phyloP scores from a whole-genome alignment of 148 eudicot species.

The Camellia japonica region DNA sequence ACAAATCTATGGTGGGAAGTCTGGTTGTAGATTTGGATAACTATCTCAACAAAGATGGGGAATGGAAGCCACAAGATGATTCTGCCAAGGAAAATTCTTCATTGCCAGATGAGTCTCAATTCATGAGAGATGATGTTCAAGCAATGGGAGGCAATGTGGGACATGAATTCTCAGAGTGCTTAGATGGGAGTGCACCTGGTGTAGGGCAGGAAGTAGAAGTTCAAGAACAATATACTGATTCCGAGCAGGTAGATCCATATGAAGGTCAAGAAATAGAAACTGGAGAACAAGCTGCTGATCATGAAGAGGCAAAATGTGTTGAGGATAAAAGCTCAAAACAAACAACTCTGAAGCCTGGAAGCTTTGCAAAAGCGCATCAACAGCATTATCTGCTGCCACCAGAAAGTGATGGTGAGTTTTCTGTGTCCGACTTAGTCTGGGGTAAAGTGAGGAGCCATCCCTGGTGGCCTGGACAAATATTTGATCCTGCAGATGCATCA shows the following conservation, averaged over 20 bases:
- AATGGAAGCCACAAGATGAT: conserved; percentile 14
- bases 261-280: conserved; percentile 30
- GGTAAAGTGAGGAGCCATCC: conserved; percentile 94
- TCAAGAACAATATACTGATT: conserved; percentile 18
- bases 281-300: conserved; percentile 14
- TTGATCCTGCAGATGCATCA: conserved; percentile 75
- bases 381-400: conserved; percentile 54
- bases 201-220: conserved; percentile 19
- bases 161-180: conserved; percentile 16
- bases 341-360: conserved; percentile 26
- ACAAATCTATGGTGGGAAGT: conserved; percentile 12
- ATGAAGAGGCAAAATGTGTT: conserved; percentile 10
- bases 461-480: conserved; percentile 99
- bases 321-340: conserved; percentile 31
- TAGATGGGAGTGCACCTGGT: conserved; percentile 19
- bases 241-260: conserved; percentile 19
- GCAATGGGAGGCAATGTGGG: conserved; percentile 11
- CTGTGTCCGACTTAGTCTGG: conserved; percentile 77
- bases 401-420: conserved; percentile 54
- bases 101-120: conserved; percentile 17
- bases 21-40: conserved; percentile 19
- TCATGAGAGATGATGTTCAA: conserved; percentile 17
- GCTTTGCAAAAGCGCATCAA: conserved; percentile 29
- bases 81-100: conserved; percentile 4
- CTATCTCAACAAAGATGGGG: conserved; percentile 21